phyloP scores from a whole-genome alignment of 2,329 filamentous ascomycete genomes.

The Monilinia fructicola region DNA sequence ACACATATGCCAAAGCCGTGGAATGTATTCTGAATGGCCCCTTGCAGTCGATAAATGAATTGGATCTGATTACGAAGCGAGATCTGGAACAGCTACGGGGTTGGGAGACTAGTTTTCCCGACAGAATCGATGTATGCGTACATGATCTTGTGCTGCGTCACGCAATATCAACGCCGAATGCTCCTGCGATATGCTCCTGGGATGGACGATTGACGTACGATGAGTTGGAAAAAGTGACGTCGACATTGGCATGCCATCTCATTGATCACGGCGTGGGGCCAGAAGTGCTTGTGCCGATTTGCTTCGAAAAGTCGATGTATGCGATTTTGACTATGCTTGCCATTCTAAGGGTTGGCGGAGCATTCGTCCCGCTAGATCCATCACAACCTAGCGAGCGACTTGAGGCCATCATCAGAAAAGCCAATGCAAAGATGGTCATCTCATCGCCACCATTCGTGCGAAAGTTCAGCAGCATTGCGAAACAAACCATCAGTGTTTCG shows the following conservation, averaged over 20 bases:
- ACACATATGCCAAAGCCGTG: conserved; percentile 9
- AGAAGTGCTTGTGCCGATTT: conserved; percentile 28
- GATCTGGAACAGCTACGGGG: conserved; percentile 22
- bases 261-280: conserved; percentile 12
- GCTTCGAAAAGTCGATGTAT: conserved; percentile 33
- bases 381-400: conserved; percentile 12
- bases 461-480: not conserved
- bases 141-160: conserved; percentile 25
- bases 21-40: conserved; percentile 3
- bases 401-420: conserved; percentile 21
- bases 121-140: conserved; percentile 21
- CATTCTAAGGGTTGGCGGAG: conserved; percentile 37
- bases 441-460: not conserved
- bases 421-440: conserved; percentile 9
- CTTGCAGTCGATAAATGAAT: not conserved
- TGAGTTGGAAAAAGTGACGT: conserved; percentile 25
- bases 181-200: conserved; percentile 30
- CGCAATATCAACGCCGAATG: conserved; percentile 20
- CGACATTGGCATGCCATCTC: conserved; percentile 10
- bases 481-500: not conserved
- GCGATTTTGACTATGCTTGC: conserved; percentile 37
- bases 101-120: conserved; percentile 27
- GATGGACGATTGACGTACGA: conserved; percentile 30
- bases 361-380: conserved; percentile 33
- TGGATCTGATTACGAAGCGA: conserved; percentile 14